Percentiles rank a stretch among this genome's conserved stretches.
Evolutionary conservation across 306 rosid genomes (phyloP).

Genomic region (Prunus mume): DNA sequence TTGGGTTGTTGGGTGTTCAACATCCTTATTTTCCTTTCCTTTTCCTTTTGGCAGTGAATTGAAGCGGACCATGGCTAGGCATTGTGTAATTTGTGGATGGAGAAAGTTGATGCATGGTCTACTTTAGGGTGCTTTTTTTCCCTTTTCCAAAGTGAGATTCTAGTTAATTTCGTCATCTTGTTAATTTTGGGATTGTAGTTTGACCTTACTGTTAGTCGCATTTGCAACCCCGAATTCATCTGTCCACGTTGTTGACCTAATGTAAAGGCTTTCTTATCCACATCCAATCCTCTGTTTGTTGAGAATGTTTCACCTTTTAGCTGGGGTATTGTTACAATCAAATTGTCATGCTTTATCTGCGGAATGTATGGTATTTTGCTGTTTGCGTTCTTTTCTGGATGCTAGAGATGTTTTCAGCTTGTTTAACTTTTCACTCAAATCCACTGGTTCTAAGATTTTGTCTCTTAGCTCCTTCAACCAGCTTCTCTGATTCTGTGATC

Average conservation of each 20-base stretch:
- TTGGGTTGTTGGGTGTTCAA: neutral
- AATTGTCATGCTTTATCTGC: neutral
- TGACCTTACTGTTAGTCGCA: neutral
- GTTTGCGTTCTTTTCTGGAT: neutral
- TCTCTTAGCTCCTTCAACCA: no score
- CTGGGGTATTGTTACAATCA: neutral
- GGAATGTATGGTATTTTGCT: neutral
- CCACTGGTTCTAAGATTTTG: no score
- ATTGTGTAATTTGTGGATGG: slow-evolving; percentile 24
- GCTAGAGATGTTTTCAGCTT: no score
- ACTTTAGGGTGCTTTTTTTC: slow-evolving; percentile 15
- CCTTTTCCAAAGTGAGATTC: slow-evolving; percentile 23
- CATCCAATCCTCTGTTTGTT: neutral
- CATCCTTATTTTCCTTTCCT: neutral
- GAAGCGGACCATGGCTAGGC: slow-evolving; percentile 19
- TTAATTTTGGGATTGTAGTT: slow-evolving; percentile 12
- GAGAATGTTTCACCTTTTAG: neutral
- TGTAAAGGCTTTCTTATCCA: slow-evolving; percentile 2
- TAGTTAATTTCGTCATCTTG: slow-evolving; percentile 6
- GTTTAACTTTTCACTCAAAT: no score
- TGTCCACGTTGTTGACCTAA: neutral
- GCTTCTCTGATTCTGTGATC: no score
- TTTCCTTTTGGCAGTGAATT: slow-evolving; percentile 38
- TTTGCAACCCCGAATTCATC: slow-evolving; percentile 4
- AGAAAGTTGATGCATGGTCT: slow-evolving; percentile 30